Conservation (phyloP, 805 yeast species). For the Pichia paraexigua region DNA sequence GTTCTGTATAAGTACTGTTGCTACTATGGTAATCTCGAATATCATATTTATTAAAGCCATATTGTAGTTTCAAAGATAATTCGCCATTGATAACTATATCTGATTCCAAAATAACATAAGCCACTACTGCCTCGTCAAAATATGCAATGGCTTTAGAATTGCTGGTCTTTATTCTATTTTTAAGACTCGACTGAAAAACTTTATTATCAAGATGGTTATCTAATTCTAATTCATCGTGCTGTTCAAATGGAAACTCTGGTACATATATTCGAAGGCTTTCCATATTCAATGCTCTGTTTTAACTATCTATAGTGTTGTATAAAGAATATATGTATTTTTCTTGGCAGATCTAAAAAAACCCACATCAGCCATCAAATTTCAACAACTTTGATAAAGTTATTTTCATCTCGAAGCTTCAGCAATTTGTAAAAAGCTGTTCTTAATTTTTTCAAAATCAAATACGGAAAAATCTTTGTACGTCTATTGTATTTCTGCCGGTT, state of each 20-base stretch:
- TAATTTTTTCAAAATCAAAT: too few species aligned
- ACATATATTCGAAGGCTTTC: conserved; percentile 1
- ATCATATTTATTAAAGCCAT: background rate
- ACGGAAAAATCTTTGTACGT: too few species aligned
- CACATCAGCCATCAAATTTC: background rate
- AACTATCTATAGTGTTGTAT: background rate
- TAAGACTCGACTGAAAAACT: background rate
- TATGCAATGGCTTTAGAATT: conserved; percentile 27
- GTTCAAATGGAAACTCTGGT: background rate
- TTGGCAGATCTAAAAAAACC: background rate
- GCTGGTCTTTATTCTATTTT: background rate
- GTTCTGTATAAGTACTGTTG: background rate
- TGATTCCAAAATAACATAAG: conserved; percentile 6
- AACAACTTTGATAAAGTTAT: background rate
- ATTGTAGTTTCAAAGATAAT: conserved; percentile 3
- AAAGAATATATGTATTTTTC: too few species aligned
- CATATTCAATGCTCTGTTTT: background rate
- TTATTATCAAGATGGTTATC: background rate
- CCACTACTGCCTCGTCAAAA: conserved; percentile 14
- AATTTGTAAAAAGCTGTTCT: too few species aligned
- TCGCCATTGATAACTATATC: background rate
- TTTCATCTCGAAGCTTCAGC: background rate
- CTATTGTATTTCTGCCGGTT: too few species aligned
- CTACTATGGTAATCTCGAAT: background rate
- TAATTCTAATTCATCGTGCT: background rate